Conservation (phyloP, 495 filamentous ascomycete genomes). For the Neurospora sp. region DNA sequence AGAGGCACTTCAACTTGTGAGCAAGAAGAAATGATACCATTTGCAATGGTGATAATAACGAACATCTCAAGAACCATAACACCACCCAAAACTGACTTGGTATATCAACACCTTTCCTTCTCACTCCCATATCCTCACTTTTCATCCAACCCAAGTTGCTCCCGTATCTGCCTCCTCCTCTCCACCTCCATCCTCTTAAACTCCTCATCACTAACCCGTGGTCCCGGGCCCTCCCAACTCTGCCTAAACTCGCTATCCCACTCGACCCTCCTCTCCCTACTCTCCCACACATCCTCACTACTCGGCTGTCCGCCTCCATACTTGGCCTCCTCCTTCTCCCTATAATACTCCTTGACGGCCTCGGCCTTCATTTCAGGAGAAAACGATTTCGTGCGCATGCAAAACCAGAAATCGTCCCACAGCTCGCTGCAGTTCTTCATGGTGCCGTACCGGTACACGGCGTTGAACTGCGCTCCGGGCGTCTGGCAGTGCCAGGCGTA, state of each 20-base stretch:
- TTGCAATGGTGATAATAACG: no score
- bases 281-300: constrained; percentile 89
- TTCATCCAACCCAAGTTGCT: constrained; percentile 22
- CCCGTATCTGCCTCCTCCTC: constrained; percentile 30
- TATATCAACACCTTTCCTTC: background rate
- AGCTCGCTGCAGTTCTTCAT: constrained; percentile 64
- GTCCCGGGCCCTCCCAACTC: constrained; percentile 38
- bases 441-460: constrained; percentile 73
- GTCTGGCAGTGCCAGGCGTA: constrained; percentile 91
- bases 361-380: constrained; percentile 32
- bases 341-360: constrained; percentile 60
- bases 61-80: background rate
- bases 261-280: constrained; percentile 41
- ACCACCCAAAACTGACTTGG: background rate
- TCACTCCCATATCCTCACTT: background rate
- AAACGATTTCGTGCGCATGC: constrained; percentile 51
- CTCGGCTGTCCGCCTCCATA: constrained; percentile 56
- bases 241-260: constrained; percentile 32
- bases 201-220: constrained; percentile 47
- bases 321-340: constrained; percentile 54
- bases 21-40: no score
- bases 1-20: no score
- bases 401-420: constrained; percentile 90
- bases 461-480: constrained; percentile 71
- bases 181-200: constrained; percentile 44